Conservation (phyloP, 192 early-diverging fungal genomes). For the Spizellomyces punctatus region DNA sequence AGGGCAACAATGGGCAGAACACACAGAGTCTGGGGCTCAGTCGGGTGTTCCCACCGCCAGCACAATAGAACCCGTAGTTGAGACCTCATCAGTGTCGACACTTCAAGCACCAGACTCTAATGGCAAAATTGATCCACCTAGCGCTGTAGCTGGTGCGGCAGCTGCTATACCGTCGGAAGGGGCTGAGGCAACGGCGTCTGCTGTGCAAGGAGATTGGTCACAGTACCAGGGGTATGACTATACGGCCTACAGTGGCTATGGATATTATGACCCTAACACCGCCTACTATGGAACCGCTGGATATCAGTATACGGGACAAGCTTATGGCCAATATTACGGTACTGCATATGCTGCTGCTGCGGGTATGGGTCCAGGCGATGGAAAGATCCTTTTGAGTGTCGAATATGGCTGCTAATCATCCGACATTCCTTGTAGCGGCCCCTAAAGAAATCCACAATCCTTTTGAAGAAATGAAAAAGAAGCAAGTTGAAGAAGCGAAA, state of each 20-base stretch:
- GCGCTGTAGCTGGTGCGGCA: neutral
- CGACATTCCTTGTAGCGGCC: neutral
- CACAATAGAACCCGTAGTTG: too few relatives aligned
- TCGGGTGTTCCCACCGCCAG: too few relatives aligned
- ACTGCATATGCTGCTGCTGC: constrained; percentile 16
- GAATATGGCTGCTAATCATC: neutral
- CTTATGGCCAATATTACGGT: constrained; percentile 10
- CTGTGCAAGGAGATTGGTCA: constrained; percentile 17
- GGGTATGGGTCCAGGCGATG: neutral
- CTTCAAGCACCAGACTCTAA: too few relatives aligned
- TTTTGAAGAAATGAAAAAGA: constrained; percentile 14
- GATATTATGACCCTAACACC: constrained; percentile 25
- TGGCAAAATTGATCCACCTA: too few relatives aligned
- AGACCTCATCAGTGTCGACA: too few relatives aligned
- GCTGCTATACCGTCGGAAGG: neutral
- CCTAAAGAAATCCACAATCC: constrained; percentile 23
- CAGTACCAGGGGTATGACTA: constrained; percentile 33
- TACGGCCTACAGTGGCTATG: constrained; percentile 15
- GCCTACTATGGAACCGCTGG: constrained; percentile 18
- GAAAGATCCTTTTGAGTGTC: neutral
- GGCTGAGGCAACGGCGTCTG: neutral
- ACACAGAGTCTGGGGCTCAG: too few relatives aligned
- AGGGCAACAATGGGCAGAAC: too few relatives aligned
- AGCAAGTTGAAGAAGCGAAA: constrained; percentile 11
- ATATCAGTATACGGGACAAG: constrained; percentile 7